A percentile compares a stretch with the other conserved stretches of the same genome.
Conservation (phyloP, 768 basidiomycete species). For the Candolleomyces eurysporus region DNA sequence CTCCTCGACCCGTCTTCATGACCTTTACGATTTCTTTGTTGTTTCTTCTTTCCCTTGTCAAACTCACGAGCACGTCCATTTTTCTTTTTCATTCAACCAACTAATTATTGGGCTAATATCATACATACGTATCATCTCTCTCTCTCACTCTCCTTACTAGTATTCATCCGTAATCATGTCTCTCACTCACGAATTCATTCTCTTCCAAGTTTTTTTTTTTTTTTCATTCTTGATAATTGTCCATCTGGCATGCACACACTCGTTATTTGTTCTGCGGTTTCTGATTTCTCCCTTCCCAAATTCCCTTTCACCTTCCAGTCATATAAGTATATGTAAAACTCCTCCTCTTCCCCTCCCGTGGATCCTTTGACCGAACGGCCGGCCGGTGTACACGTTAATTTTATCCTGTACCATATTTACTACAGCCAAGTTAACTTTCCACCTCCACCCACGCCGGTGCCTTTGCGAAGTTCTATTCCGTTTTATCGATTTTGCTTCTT, state of each 20-base stretch:
- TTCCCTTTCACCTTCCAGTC: too few relatives aligned
- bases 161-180: too few relatives aligned
- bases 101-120: neutral
- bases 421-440: too few relatives aligned
- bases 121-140: slow-evolving; percentile 13
- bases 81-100: slow-evolving; percentile 1
- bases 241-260: slow-evolving; percentile 7
- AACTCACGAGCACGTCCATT: neutral
- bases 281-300: neutral
- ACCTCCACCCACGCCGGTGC: too few relatives aligned
- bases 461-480: too few relatives aligned
- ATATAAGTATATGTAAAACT: too few relatives aligned
- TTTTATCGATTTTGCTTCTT: too few relatives aligned
- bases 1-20: neutral
- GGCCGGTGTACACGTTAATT: too few relatives aligned
- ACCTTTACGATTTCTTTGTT: neutral
- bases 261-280: neutral
- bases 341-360: too few relatives aligned
- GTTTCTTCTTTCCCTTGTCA: neutral
- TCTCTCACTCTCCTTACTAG: neutral
- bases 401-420: too few relatives aligned
- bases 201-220: slow-evolving; percentile 4
- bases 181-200: neutral
- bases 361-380: too few relatives aligned
- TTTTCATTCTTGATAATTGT: slow-evolving; percentile 2